Evolutionary conservation across 2,329 filamentous ascomycete genomes (phyloP), one percentile per base, ranked within the genome.

Genomic region (Penicillium sp.): DNA sequence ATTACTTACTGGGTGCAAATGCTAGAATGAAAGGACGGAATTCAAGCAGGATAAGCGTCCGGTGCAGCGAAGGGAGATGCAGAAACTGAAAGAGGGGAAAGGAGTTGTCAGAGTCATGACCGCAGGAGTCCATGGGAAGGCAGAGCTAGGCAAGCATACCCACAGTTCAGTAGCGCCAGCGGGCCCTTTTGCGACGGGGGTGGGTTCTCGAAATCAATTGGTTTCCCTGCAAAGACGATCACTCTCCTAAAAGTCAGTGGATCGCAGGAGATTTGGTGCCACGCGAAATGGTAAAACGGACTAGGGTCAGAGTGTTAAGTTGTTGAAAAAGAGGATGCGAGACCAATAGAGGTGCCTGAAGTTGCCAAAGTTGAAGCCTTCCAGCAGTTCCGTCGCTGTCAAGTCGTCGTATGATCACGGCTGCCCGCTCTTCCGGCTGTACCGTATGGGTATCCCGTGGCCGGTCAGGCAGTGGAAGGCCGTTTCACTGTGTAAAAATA

Each of bases 401-500:
- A n/a, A n/a, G n/a, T 15, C 12, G 46, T 53, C 45, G 51, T 52
- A 52, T 52, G 49, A 52, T 52, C 44, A 30, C 49, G 49, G 49
- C 49, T 47, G 29, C 29, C 43, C 32, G 49, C 49, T 42, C 43
- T 52, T 52, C 49, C 49, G 49, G 43, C 15, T 7, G 49, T 47
- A 47, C 30, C 13, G 5, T 23, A 20, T 18, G 13, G 10, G 41
- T 46, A 46, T 40, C 33, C 30, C n/a, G 18, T 9, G 7, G 18
- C n/a, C 9, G 12, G 21, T 7, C 18, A 21, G 34, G 17, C 3
- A 40, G 17, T 8, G 3, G n/a, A n/a, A 29, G 13, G 17, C 4
- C 26, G 36, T 40, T 40, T 40, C 21, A 40, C 13, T 8, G 15
- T 24, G 47, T 37, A 47, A 50, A 23, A 4, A 39, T 4, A 17